A percentile compares a stretch with the other conserved stretches of the same genome.
phyloP scores from a whole-genome alignment of 176 grass and related monocot species.

The Phoenix dactylifera region DNA sequence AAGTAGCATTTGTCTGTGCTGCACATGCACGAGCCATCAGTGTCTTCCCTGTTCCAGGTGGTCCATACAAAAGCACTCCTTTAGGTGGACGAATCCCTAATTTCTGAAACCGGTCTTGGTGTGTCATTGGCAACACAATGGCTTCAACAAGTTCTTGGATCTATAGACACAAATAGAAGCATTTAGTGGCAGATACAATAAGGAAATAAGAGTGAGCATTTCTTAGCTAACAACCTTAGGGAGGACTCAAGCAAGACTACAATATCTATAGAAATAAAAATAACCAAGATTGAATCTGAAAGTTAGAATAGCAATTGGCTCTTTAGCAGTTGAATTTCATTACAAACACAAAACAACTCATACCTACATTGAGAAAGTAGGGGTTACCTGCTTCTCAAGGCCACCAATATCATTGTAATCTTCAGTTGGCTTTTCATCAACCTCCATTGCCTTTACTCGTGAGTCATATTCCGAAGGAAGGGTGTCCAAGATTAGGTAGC shows the following conservation, averaged over 20 bases:
- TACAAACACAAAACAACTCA: too few species aligned
- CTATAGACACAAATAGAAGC: constrained; percentile 28
- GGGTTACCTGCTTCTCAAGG: constrained; percentile 75
- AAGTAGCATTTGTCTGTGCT: constrained; percentile 89
- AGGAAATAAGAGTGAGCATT: not conserved
- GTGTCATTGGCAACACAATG: constrained; percentile 89
- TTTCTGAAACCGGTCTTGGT: constrained; percentile 82
- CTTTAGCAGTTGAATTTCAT: too few species aligned
- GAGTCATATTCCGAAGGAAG: constrained; percentile 86
- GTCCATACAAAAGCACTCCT: constrained; percentile 95
- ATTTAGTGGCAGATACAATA: not conserved
- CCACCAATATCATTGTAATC: constrained; percentile 94
- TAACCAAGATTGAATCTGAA: too few species aligned
- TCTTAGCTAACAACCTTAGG: too few species aligned
- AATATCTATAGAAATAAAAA: too few species aligned
- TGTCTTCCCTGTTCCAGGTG: constrained; percentile 90
- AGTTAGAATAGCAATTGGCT: too few species aligned
- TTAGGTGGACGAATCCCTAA: constrained; percentile 81
- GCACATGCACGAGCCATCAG: constrained; percentile 94
- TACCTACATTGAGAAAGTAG: not conserved
- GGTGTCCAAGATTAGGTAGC: constrained; percentile 81
- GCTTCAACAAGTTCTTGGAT: constrained; percentile 98
- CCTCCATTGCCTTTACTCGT: constrained; percentile 81
- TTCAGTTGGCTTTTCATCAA: constrained; percentile 87
- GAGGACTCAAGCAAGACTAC: too few species aligned